phyloP scores from a whole-genome alignment of 768 basidiomycete species.

The Tephrocybe rancida region DNA sequence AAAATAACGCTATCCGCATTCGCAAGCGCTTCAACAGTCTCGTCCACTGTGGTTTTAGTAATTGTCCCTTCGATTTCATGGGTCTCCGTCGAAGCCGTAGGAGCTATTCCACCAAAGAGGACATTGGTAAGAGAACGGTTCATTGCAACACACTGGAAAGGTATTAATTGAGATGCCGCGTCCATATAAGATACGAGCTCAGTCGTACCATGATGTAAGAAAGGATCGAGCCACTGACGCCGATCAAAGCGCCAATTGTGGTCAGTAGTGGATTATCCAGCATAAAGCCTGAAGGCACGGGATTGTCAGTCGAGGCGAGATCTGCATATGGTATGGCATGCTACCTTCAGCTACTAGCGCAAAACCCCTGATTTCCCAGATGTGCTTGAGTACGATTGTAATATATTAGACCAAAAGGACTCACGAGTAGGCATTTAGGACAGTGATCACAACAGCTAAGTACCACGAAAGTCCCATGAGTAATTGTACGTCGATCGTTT shows the following conservation, averaged over 20 bases:
- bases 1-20: conserved; percentile 87
- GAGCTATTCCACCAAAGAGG: conserved; percentile 82
- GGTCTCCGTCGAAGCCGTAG: conserved; percentile 52
- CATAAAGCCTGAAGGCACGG: conserved; percentile 66
- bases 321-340: not conserved
- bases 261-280: conserved; percentile 83
- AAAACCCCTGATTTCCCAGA: conserved; percentile 56
- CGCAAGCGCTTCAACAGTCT: conserved; percentile 74
- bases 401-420: conserved; percentile 13
- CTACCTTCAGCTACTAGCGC: conserved; percentile 86
- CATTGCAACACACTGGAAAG: conserved; percentile 83
- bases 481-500: conserved; percentile 1
- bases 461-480: conserved; percentile 8
- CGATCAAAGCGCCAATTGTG: conserved; percentile 84
- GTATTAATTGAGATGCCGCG: conserved; percentile 7
- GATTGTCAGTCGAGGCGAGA: conserved; percentile 6
- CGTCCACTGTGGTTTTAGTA: conserved; percentile 77
- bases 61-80: conserved; percentile 85
- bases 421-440: conserved; percentile 85
- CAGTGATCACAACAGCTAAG: conserved; percentile 90
- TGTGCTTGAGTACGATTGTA: not conserved
- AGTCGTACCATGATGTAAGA: conserved; percentile 86
- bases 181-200: not conserved
- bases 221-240: conserved; percentile 88
- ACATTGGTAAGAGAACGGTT: conserved; percentile 86